A percentile compares a stretch with the other conserved stretches of the same genome.
Conservation (phyloP, 768 basidiomycete species). For the Termitomyces sp. region DNA sequence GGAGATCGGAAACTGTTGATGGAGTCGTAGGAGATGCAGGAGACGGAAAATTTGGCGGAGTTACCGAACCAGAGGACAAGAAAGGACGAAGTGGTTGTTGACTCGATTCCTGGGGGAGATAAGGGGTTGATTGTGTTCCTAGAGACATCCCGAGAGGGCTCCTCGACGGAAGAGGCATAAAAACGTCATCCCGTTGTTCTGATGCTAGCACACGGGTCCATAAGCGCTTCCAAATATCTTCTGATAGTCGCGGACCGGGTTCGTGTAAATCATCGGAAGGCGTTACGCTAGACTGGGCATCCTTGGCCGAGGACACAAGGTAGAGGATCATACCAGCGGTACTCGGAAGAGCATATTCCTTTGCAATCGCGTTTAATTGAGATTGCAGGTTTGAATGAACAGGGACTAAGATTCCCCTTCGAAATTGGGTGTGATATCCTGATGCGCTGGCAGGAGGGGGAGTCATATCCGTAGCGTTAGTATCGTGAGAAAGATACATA, state of each 20-base stretch:
- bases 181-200: slow-evolving; percentile 49
- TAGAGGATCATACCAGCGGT: slow-evolving; percentile 81
- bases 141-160: slow-evolving; percentile 37
- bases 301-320: slow-evolving; percentile 42
- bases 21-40: slow-evolving; percentile 49
- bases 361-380: slow-evolving; percentile 83
- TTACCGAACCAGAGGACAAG: slow-evolving; percentile 35
- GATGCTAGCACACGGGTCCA: slow-evolving; percentile 67
- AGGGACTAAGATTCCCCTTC: slow-evolving; percentile 82
- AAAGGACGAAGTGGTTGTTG: slow-evolving; percentile 38
- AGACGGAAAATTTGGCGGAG: slow-evolving; percentile 27
- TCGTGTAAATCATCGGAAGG: slow-evolving; percentile 35
- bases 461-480: slow-evolving; percentile 40
- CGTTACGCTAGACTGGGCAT: slow-evolving; percentile 11
- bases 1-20: slow-evolving; percentile 46
- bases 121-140: slow-evolving; percentile 35
- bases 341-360: slow-evolving; percentile 89
- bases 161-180: slow-evolving; percentile 22
- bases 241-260: slow-evolving; percentile 78
- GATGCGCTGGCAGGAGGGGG: slow-evolving; percentile 55
- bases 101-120: slow-evolving; percentile 27
- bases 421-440: slow-evolving; percentile 76
- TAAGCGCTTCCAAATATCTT: slow-evolving; percentile 84
- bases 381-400: slow-evolving; percentile 78
- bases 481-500: slow-evolving; percentile 59